These are phyloP conservation scores for Aspergillus glaucus DNA, from an alignment of 2,329 filamentous ascomycete species.

Conservation along the genomic window DNA sequence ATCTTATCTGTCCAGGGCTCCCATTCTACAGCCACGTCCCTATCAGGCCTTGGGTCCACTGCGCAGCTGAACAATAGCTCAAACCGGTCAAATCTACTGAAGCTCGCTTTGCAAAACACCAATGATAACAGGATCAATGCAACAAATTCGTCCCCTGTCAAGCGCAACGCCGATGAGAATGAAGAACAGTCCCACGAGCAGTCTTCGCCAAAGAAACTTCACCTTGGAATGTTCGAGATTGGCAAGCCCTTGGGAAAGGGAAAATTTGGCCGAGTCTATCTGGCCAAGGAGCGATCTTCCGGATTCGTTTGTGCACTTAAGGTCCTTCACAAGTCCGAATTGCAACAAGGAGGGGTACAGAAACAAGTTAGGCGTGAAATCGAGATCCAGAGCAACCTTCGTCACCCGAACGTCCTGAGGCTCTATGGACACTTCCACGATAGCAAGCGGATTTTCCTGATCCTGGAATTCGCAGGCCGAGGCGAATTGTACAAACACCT, in stretches of 20 bases:
- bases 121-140: conserved; percentile 55
- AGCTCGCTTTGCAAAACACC: conserved; percentile 74
- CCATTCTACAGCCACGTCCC: conserved; percentile 38
- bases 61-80: conserved; percentile 42
- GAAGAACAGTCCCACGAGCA: conserved; percentile 50
- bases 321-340: conserved; percentile 76
- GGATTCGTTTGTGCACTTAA: conserved; percentile 84
- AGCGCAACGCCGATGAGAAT: conserved; percentile 46
- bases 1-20: conserved; percentile 34
- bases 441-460: conserved; percentile 78
- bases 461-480: conserved; percentile 78
- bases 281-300: conserved; percentile 70
- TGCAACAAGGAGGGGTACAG: conserved; percentile 74
- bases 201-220: conserved; percentile 57
- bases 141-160: conserved; percentile 61
- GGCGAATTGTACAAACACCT: conserved; percentile 86
- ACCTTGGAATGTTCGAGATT: conserved; percentile 92
- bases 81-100: conserved; percentile 75
- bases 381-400: conserved; percentile 81
- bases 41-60: conserved; percentile 41
- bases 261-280: conserved; percentile 81
- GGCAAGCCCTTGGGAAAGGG: conserved; percentile 79
- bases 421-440: conserved; percentile 87
- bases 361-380: conserved; percentile 84
- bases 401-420: conserved; percentile 77